Base-by-base conservation (phyloP, 2,329 filamentous ascomycete species). In the Didymella pomorum region DNA sequence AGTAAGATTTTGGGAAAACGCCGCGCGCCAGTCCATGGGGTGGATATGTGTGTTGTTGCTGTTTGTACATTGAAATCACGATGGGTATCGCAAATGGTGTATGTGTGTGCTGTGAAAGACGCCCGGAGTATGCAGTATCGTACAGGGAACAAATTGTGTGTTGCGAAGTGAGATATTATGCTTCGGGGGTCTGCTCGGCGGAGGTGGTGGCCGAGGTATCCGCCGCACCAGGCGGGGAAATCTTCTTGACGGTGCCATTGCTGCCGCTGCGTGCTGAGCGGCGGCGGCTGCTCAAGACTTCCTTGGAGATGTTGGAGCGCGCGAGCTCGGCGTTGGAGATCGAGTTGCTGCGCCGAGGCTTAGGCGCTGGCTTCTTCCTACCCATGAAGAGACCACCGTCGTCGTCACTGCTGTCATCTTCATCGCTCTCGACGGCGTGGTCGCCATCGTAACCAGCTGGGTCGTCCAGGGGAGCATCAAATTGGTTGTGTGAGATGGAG, bases 221-320 rank as follows among this genome's bases (percentile, higher is more conserved):
- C 7, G 43, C 52, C 28, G 51, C 56, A 21, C 52, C 70, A 26
- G 66, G 62, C 47, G 72, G 69, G 28, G 73, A 71, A 14, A 82
- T 72, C 65, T 82, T 82, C 68, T 82, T 82, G 65, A 82, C 79
- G 8, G 81, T 83, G 29, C 80, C 80, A 62, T 79, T 81, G 66
- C 80, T 82, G 23, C 80, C 81, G 62, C 80, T 82, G 33, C 81
- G 75, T 11, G 73, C 76, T 35, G 78, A 77, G 75, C 80, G 67
- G 66, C 79, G 62, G 62, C 78, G 66, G 64, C 60, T 43, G 44
- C 52, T 49, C 54, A 66, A 31, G 67, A 70, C 18, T 12, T 68
- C 67, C 46, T 65, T 67, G 46, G 67, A 68, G 20, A 72, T 35
- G 42, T 64, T 65, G 18, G 69, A 67, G 23, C 75, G 69, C 9